Evolutionary conservation across 2,329 filamentous ascomycete genomes (phyloP).

Genomic region (Fusarium sp.): DNA sequence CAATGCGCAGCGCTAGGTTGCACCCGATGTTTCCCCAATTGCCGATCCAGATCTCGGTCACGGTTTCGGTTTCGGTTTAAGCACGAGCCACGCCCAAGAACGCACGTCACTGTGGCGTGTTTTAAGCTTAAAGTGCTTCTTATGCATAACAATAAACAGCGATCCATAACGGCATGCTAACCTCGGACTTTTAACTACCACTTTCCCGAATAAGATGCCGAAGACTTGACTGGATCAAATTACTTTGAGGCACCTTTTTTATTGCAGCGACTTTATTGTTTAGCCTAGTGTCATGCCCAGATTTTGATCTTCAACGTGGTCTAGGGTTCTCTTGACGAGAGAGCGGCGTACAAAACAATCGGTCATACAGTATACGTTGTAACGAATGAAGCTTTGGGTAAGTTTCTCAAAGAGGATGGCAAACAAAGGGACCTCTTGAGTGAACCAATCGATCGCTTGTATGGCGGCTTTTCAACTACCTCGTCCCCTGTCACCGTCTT

Average conservation of each 20-base stretch:
- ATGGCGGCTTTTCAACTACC: no score
- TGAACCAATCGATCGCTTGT: no score
- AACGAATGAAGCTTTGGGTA: no score
- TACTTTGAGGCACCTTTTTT: neutral
- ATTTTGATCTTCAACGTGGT: no score
- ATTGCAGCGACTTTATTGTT: no score
- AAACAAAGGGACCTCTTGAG: no score
- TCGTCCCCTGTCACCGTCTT: no score
- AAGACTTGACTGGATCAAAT: neutral
- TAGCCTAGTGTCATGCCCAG: neutral
- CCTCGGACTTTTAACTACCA: neutral
- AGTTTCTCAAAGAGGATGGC: no score
- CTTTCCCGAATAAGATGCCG: neutral
- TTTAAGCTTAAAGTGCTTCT: neutral
- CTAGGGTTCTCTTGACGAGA: no score
- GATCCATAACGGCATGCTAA: neutral
- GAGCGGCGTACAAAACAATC: no score
- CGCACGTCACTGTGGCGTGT: neutral
- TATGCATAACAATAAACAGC: neutral
- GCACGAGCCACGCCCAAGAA: neutral
- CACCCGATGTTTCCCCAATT: neutral
- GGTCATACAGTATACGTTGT: no score
- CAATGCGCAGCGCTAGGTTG: neutral
- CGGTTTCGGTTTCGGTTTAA: neutral
- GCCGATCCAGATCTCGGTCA: neutral